Base-by-base conservation (phyloP, 2,329 filamentous ascomycete species). In the Aureobasidium uvarum region DNA sequence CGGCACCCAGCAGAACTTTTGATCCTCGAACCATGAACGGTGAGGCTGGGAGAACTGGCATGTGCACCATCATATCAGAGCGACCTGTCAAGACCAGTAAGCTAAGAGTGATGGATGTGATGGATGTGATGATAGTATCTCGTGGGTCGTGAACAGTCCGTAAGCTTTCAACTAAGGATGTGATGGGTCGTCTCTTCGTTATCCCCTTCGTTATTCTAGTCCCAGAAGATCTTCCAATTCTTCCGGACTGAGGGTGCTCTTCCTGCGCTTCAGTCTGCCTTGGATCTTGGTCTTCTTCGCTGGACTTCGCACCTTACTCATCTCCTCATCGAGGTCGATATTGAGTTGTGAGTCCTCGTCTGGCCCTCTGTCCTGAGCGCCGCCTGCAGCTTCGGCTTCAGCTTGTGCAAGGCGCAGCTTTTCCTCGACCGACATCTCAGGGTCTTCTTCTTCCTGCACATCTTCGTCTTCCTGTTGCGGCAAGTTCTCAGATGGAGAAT, bases 201-300 rank as follows among this genome's bases (percentile, higher is more conserved):
- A 63, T 25, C 67, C 68, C 25, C 48, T 63, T 51, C 63, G 33
- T 55, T 43, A 66, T 28, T 68, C 68, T 33, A 67, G 66, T 51
- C 62, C 68, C 52, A 77, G 65, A 73, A 90, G 74, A 51, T 83
- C 85, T 77, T 90, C 84, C 72, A 93, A 77, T 76, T 94, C 90
- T 81, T 88, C 89, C 3, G 89, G 86, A 71, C 85, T 92, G 38
- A 94, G 78, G 23, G 90, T 93, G 72, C 89, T 92, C 74, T 90
- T 83, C 72, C 90, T 82, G 72, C 89, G 80, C 67, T 83, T 88
- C 2, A 85, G 78, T 79, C 88, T 75, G 74, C 86, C 71, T 75
- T 81, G 73, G 78, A 83, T 74, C 76, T 80, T 71, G 80, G 85
- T 79, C 74, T 76, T 72, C 72, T 75, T 72, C 66, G 73, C 69